A percentile compares a stretch with the other conserved stretches of the same genome.
phyloP scores from a whole-genome alignment of 495 filamentous ascomycete species.

The Aspergillus diversus region DNA sequence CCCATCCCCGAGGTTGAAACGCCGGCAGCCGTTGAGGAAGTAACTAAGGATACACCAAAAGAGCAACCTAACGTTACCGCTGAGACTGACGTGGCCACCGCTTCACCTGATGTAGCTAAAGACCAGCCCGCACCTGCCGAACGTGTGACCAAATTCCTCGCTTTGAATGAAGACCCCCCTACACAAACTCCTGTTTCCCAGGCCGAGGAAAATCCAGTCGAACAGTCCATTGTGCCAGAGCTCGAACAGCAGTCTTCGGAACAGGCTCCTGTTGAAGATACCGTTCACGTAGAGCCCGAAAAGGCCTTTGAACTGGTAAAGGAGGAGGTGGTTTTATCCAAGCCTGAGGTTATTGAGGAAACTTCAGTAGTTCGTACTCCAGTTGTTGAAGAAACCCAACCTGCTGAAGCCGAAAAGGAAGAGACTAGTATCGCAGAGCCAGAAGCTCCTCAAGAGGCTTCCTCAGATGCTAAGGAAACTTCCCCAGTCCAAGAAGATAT shows the following conservation, averaged over 20 bases:
- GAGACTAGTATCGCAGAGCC: not conserved
- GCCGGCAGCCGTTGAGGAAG: constrained; percentile 4
- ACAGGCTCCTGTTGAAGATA: constrained; percentile 14
- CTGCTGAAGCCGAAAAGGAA: constrained; percentile 6
- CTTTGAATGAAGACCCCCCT: constrained; percentile 13
- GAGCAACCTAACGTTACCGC: constrained; percentile 12
- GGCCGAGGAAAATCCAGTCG: constrained; percentile 7
- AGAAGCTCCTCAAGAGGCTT: constrained; percentile 25
- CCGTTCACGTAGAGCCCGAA: not conserved
- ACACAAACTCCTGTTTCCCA: constrained; percentile 10
- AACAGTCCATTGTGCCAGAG: constrained; percentile 6
- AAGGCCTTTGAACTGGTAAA: not conserved
- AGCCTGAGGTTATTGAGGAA: constrained; percentile 13
- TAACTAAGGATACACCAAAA: constrained; percentile 15
- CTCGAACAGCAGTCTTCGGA: constrained; percentile 9
- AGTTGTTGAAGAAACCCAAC: constrained; percentile 6
- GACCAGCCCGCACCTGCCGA: constrained; percentile 5
- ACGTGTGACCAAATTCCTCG: constrained; percentile 8
- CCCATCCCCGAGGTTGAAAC: constrained; percentile 20
- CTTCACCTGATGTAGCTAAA: constrained; percentile 8
- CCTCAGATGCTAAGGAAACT: constrained; percentile 19
- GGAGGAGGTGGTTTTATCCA: constrained; percentile 17
- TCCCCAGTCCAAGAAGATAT: constrained; percentile 1
- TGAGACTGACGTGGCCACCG: constrained; percentile 14
- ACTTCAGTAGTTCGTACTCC: constrained; percentile 7